These are phyloP conservation scores for Didymosphaeria variabile DNA, from an alignment of 2,329 filamentous ascomycete genomes.

Conservation along the genomic window DNA sequence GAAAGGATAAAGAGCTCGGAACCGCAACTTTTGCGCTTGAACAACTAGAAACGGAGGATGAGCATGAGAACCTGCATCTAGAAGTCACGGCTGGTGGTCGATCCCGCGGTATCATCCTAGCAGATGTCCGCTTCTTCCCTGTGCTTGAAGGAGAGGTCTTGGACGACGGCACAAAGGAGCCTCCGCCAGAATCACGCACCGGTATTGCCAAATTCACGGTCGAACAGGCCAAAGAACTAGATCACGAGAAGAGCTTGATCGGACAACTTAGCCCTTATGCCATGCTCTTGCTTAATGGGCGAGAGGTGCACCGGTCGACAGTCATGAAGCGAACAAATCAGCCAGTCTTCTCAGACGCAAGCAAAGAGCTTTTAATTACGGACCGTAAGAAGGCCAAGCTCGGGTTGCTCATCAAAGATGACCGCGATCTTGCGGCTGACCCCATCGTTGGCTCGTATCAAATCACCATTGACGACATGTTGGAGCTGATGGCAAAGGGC, in stretches of 20 bases:
- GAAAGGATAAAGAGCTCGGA: slow-evolving; percentile 96
- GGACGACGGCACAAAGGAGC: slow-evolving; percentile 79
- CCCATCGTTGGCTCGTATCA: slow-evolving; percentile 91
- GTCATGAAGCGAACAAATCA: slow-evolving; percentile 98
- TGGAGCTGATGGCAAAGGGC: slow-evolving; percentile 88
- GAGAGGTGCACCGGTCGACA: slow-evolving; percentile 87
- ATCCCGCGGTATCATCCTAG: slow-evolving; percentile 78
- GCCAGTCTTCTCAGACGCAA: slow-evolving; percentile 92
- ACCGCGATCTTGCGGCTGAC: slow-evolving; percentile 84
- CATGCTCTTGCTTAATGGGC: slow-evolving; percentile 86
- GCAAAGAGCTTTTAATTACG: slow-evolving; percentile 93
- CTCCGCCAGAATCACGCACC: slow-evolving; percentile 87
- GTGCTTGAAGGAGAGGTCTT: slow-evolving; percentile 78
- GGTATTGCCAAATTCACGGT: slow-evolving; percentile 94
- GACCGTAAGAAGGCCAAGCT: slow-evolving; percentile 90
- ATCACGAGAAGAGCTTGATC: slow-evolving; percentile 89
- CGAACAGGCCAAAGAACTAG: slow-evolving; percentile 95
- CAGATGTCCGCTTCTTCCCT: slow-evolving; percentile 94
- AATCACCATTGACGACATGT: slow-evolving; percentile 92
- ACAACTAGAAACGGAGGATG: slow-evolving; percentile 76
- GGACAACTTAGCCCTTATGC: slow-evolving; percentile 93
- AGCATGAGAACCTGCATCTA: slow-evolving; percentile 84
- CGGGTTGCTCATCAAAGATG: slow-evolving; percentile 93
- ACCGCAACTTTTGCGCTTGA: slow-evolving; percentile 86
- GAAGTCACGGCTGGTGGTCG: slow-evolving; percentile 88